Evolutionary conservation across 2,329 filamentous ascomycete species (phyloP).

Genomic region (Cordyceps fumosorosea): DNA sequence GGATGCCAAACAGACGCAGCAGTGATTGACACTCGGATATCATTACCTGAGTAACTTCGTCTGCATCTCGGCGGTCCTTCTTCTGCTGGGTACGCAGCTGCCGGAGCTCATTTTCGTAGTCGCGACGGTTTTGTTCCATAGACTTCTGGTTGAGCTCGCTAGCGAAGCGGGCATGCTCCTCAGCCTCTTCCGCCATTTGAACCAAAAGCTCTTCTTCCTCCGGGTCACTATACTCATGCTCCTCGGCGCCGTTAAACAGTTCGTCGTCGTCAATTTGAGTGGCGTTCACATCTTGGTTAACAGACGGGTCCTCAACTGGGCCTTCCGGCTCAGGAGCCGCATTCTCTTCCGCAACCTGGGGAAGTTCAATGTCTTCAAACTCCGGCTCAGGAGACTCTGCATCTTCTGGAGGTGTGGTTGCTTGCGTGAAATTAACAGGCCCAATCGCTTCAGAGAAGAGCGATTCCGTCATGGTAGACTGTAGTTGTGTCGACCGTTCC

Average conservation of each 20-base stretch:
- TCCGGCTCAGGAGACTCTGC: constrained; percentile 20
- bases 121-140: constrained; percentile 60
- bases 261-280: constrained; percentile 30
- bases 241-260: constrained; percentile 53
- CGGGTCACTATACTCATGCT: constrained; percentile 72
- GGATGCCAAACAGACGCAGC: constrained; percentile 82
- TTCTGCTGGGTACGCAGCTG: constrained; percentile 89
- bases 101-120: constrained; percentile 83
- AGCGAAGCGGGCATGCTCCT: constrained; percentile 90
- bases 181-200: constrained; percentile 81
- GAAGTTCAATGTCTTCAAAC: constrained; percentile 32
- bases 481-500: background rate
- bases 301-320: background rate
- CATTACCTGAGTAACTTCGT: constrained; percentile 96
- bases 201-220: constrained; percentile 86
- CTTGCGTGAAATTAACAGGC: background rate
- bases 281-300: background rate
- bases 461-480: background rate
- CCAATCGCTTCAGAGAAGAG: background rate
- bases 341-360: constrained; percentile 12
- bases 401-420: background rate
- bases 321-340: background rate
- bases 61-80: constrained; percentile 89
- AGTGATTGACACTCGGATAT: constrained; percentile 90
- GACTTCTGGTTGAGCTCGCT: constrained; percentile 76